A percentile compares a stretch with the other conserved stretches of the same genome.
Conservation (phyloP, 225 moss, liverwort and hornwort species). For the Pleurozium schreberi region DNA sequence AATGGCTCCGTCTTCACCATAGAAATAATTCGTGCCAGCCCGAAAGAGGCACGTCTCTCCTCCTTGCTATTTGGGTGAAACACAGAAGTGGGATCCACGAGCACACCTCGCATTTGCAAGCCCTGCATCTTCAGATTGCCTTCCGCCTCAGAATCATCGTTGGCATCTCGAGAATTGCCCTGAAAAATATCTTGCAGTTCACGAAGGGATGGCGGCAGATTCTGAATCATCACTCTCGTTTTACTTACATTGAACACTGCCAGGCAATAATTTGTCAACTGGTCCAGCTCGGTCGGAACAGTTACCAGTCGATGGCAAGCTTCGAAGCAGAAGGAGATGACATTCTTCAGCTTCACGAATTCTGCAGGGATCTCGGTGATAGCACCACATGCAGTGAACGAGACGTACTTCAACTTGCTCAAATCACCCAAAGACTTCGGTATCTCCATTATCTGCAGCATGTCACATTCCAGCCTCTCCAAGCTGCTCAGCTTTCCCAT, state of each 20-base stretch:
- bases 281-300: not conserved
- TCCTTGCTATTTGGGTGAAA: slow-evolving; percentile 7
- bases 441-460: not conserved
- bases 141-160: not conserved
- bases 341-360: not conserved
- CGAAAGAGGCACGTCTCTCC: slow-evolving; percentile 21
- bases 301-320: not conserved
- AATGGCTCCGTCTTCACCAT: slow-evolving; percentile 32
- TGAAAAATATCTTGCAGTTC: not conserved
- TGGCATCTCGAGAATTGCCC: not conserved
- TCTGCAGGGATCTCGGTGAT: not conserved
- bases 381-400: not conserved
- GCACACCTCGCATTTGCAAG: slow-evolving; percentile 3
- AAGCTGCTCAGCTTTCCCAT: slow-evolving; percentile 13
- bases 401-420: not conserved
- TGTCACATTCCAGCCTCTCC: slow-evolving; percentile 12
- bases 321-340: not conserved
- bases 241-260: not conserved
- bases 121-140: not conserved
- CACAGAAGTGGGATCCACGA: not conserved
- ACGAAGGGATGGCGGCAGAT: not conserved
- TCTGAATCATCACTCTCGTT: not conserved
- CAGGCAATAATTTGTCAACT: not conserved
- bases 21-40: slow-evolving; percentile 12
- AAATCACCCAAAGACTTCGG: slow-evolving; percentile 9